Evolutionary conservation across 1,284 basidiomycete species (phyloP), one percentile per base, ranked within the genome.

Genomic region (Gastroboletus turbinatus): DNA sequence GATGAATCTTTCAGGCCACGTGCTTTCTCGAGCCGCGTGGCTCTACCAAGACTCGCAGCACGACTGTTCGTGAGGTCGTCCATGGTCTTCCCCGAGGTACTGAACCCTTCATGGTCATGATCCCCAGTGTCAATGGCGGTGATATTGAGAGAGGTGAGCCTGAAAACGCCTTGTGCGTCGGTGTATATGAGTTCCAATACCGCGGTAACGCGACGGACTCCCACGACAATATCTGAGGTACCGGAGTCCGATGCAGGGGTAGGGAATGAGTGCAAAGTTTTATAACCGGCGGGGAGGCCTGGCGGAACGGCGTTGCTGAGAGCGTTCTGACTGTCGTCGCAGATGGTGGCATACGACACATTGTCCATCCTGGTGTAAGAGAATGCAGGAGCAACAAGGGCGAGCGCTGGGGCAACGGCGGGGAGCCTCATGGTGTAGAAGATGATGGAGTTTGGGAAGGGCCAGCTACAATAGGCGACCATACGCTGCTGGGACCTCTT

Each of bases 201-300:
- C 63, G 30, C 69, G 72, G 40, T 58, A 50, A 10, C 2, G 50
- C 1, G 65, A n/a, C n/a, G n/a, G n/a, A 69, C 47, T 66, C 48
- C 59, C 54, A 62, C 4, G 43, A 48, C n/a, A 23, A 1, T 55
- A 84, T 63, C 17, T 68, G 73, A 16, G 65, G 75, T 72, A 3
- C 75, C 80, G n/a, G n/a, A n/a, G n/a, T 25, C 79, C 82, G 63
- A 84, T 77, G 67, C 71, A 65, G 8, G 82, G 81, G 60, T 69
- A 30, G 81, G 79, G 32, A 85, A 67, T 32, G 72, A 67, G n/a
- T 67, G 68, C 59, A 82, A 78, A 33, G 74, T 81, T 14, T 66
- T 68, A 62, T 68, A 82, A 17, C 75, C 74, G 19, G 67, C 65
- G 27, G 74, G 40, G 23, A 84, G 71, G 42, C 69, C n/a, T n/a